Evolutionary conservation across 2,329 filamentous ascomycete genomes (phyloP), one percentile per base, ranked within the genome.

Genomic region (Exophiala sp.): DNA sequence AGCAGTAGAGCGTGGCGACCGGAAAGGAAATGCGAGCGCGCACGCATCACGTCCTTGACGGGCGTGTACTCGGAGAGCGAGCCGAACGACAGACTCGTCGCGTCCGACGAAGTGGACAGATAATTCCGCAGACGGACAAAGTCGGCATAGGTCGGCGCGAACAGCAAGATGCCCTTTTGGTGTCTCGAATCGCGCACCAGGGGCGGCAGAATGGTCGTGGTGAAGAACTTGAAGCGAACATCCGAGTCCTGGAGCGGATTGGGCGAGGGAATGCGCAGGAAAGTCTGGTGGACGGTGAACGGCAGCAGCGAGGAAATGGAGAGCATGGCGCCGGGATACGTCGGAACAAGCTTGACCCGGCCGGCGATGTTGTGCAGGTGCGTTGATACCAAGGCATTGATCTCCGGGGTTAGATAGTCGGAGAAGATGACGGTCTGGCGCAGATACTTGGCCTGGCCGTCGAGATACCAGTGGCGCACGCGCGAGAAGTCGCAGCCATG

Each of bases 401-500:
- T 79, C 66, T 95, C 90, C 0, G 93, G 91, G 0, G 90, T 93
- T 60, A 93, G 80, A 70, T 90, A 96, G 22, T 85, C 81, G 21
- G 87, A 82, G 50, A 94, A 70, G 13, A 95, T 70, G 56, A 97
- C 77, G 0, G 88, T 95, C 66, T 98, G 93, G 13, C 93, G 85
- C 64, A 93, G 81, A 65, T 85, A 76, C 55, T 79, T 80, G 18
- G 90, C 85, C 60, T 89, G 83, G 61, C 84, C 83, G 62, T 97
- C 89, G n/a, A 97, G 78, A 65, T 96, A 97, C 88, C 88, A 97
- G 57, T 76, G 81, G 43, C 90, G 80, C 4, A 97, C 87, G 14
- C 93, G 86, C 59, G 85, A 87, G 66, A 97, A 95, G 71, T 98
- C 93, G 63, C 88, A 95, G 58, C 86, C 90, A 67, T 96, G 90